A percentile compares a stretch with the other conserved stretches of the same genome.
Conservation (phyloP, 306 rosid genomes). For the Vigna hirtella region DNA sequence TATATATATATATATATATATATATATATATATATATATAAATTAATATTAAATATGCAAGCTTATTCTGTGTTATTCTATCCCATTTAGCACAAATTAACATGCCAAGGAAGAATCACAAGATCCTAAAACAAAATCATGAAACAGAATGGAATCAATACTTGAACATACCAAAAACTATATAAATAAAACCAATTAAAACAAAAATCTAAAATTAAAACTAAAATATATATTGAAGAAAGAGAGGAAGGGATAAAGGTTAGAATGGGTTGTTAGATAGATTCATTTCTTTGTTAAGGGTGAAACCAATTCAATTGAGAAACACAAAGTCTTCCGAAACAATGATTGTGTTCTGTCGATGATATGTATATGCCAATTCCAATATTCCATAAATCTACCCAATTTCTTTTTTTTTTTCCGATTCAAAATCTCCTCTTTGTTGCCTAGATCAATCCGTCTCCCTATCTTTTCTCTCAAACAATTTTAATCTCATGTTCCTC, state of each 20-base stretch:
- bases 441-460: neutral
- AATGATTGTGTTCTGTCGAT: neutral
- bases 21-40: no score
- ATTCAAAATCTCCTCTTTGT: neutral
- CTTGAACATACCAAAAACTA: neutral
- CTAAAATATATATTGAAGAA: neutral
- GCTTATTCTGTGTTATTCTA: neutral
- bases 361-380: neutral
- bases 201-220: neutral
- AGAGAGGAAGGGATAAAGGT: neutral
- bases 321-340: neutral
- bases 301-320: neutral
- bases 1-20: no score
- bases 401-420: neutral
- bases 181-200: neutral
- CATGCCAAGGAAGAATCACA: neutral
- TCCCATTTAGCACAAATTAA: neutral
- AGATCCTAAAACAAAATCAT: neutral
- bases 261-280: constrained; percentile 14
- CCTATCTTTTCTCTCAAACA: neutral
- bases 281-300: neutral
- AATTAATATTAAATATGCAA: no score
- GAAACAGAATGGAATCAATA: neutral
- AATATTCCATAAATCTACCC: neutral
- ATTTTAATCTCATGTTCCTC: neutral